A percentile compares a stretch with the other conserved stretches of the same genome.
These are phyloP conservation scores for Aspergillus panamensis DNA, from an alignment of 495 filamentous ascomycete genomes.

Conservation along the genomic window DNA sequence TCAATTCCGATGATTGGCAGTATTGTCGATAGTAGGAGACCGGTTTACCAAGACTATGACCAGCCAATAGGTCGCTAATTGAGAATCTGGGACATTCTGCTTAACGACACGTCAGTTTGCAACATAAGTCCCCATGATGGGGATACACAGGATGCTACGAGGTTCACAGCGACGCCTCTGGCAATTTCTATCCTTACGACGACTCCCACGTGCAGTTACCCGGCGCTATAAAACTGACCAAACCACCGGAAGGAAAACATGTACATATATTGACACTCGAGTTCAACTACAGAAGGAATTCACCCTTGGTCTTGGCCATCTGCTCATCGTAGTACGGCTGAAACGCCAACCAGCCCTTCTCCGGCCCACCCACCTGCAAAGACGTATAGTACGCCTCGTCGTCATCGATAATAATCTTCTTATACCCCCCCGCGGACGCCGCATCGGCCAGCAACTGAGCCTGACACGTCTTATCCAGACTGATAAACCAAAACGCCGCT, in stretches of 20 bases:
- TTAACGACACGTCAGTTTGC: too few species aligned
- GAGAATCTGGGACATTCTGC: too few species aligned
- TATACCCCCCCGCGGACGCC: constrained; percentile 41
- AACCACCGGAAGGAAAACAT: background rate
- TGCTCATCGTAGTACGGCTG: constrained; percentile 23
- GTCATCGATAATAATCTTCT: constrained; percentile 49
- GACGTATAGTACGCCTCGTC: constrained; percentile 48
- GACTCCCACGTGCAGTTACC: too few species aligned
- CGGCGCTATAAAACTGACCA: too few species aligned
- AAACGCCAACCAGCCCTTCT: constrained; percentile 25
- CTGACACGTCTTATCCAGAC: constrained; percentile 57
- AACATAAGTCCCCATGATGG: too few species aligned
- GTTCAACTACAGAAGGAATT: background rate
- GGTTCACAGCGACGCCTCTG: too few species aligned
- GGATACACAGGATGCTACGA: too few species aligned
- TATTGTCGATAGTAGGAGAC: too few species aligned
- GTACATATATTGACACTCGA: background rate
- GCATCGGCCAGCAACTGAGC: constrained; percentile 57
- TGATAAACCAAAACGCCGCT: constrained; percentile 59
- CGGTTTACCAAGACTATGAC: too few species aligned
- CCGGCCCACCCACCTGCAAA: constrained; percentile 26
- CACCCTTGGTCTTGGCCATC: constrained; percentile 13
- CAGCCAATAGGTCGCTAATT: too few species aligned
- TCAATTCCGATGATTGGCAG: too few species aligned
- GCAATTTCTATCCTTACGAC: too few species aligned